Evolutionary conservation across 169 alveolate species (phyloP).

Genomic region (Plasmodium gallinaceum): DNA sequence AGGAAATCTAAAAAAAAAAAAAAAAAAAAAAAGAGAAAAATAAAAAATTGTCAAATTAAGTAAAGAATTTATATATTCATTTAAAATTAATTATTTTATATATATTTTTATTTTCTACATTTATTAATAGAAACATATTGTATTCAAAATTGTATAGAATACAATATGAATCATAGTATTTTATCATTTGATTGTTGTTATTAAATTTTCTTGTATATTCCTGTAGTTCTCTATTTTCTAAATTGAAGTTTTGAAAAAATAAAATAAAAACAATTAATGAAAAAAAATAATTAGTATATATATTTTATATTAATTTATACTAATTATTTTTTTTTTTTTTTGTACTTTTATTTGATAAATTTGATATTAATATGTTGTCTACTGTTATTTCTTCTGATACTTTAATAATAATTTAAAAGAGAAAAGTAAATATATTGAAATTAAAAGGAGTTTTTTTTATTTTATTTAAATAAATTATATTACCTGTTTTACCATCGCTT

Average conservation of each 20-base stretch:
- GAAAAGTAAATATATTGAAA: not conserved
- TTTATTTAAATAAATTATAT: not conserved
- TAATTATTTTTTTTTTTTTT: not conserved
- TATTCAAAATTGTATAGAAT: constrained; percentile 53
- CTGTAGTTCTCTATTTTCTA: constrained; percentile 14
- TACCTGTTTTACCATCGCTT: constrained; percentile 29
- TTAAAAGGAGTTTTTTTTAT: not conserved
- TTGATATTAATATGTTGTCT: constrained; percentile 36
- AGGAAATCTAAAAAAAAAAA: constrained; percentile 23
- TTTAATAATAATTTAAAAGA: not conserved
- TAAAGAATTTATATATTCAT: not conserved
- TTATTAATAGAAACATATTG: constrained; percentile 19
- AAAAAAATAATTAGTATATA: not conserved
- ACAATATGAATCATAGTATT: constrained; percentile 33
- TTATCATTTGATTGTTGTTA: not conserved
- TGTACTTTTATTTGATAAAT: constrained; percentile 16
- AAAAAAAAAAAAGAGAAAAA: constrained; percentile 30
- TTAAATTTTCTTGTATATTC: constrained; percentile 8
- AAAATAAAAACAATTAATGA: not conserved
- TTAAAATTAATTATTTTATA: not conserved
- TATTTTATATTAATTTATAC: not conserved
- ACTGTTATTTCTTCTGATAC: constrained; percentile 37
- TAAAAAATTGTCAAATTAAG: constrained; percentile 1
- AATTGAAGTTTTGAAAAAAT: constrained; percentile 15
- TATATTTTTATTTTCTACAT: constrained; percentile 14